Conservation (phyloP, 1,284 basidiomycete species). For the Pholiota adiposa region DNA sequence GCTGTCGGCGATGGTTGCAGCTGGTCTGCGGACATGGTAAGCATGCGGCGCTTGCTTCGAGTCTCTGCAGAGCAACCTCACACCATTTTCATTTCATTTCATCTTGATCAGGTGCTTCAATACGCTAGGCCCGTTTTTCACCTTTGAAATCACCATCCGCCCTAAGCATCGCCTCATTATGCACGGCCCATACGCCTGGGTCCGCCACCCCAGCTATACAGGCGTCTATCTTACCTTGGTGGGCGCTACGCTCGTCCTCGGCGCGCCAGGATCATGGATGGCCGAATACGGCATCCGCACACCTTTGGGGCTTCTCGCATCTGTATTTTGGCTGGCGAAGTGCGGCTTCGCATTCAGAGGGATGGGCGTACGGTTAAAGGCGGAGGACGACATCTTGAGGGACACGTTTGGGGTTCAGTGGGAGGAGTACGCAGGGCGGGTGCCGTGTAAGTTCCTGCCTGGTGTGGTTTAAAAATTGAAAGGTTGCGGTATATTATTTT, state of each 20-base stretch:
- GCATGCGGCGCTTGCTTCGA: conserved; percentile 4
- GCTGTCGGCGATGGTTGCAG: conserved; percentile 26
- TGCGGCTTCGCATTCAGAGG: conserved; percentile 37
- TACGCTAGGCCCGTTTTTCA: conserved; percentile 37
- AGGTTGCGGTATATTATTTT: background rate
- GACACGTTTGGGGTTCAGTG: conserved; percentile 36
- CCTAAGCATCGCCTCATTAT: conserved; percentile 40
- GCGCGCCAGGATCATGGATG: conserved; percentile 36
- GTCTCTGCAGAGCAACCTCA: too few species aligned
- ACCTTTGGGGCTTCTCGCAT: conserved; percentile 24
- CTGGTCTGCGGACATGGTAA: conserved; percentile 32
- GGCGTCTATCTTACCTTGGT: conserved; percentile 39
- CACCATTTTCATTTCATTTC: background rate
- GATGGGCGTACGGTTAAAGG: conserved; percentile 31
- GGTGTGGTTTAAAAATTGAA: conserved; percentile 23
- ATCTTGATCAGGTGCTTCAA: conserved; percentile 37
- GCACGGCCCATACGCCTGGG: conserved; percentile 39
- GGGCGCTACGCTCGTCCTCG: conserved; percentile 34
- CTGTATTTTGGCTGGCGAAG: conserved; percentile 34
- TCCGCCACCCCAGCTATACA: conserved; percentile 44
- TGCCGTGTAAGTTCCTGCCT: conserved; percentile 38
- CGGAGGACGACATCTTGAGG: conserved; percentile 37
- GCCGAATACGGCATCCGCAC: conserved; percentile 27
- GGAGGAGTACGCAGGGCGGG: conserved; percentile 37
- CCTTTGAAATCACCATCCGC: conserved; percentile 41